phyloP scores from a whole-genome alignment of 2,329 filamentous ascomycete species.

The Gnomoniopsis smithogilvyi region DNA sequence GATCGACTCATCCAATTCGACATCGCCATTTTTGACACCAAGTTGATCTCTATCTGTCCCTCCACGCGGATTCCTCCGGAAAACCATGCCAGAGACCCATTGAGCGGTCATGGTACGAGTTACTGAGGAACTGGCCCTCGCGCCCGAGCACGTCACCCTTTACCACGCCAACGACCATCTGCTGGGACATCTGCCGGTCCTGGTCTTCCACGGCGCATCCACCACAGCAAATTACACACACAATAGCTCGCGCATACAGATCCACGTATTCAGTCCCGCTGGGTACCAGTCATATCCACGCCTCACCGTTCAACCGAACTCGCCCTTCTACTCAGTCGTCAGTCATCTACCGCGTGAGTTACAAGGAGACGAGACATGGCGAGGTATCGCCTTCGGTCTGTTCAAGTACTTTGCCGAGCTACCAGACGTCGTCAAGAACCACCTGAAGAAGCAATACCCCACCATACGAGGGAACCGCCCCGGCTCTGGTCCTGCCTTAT shows the following conservation, averaged over 20 bases:
- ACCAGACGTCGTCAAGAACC: slow-evolving; percentile 69
- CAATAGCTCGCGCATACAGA: slow-evolving; percentile 90
- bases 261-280: slow-evolving; percentile 86
- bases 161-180: slow-evolving; percentile 87
- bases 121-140: slow-evolving; percentile 73
- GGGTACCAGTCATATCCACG: slow-evolving; percentile 88
- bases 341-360: slow-evolving; percentile 87
- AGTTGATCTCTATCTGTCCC: slow-evolving; percentile 5
- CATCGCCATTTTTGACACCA: slow-evolving; percentile 6
- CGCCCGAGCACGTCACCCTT: slow-evolving; percentile 77
- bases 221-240: slow-evolving; percentile 82
- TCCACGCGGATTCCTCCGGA: neutral
- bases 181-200: slow-evolving; percentile 74
- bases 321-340: slow-evolving; percentile 86
- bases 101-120: slow-evolving; percentile 75
- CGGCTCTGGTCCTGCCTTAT: slow-evolving; percentile 66
- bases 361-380: slow-evolving; percentile 91
- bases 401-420: slow-evolving; percentile 94
- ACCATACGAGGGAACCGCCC: slow-evolving; percentile 54
- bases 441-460: slow-evolving; percentile 59
- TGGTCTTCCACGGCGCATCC: slow-evolving; percentile 90
- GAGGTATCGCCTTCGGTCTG: slow-evolving; percentile 86
- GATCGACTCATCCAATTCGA: neutral
- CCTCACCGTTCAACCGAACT: slow-evolving; percentile 89
- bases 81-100: slow-evolving; percentile 37